Evolutionary conservation across 148 eudicot genomes (phyloP).

Genomic region (Vaccinium corymbosum): DNA sequence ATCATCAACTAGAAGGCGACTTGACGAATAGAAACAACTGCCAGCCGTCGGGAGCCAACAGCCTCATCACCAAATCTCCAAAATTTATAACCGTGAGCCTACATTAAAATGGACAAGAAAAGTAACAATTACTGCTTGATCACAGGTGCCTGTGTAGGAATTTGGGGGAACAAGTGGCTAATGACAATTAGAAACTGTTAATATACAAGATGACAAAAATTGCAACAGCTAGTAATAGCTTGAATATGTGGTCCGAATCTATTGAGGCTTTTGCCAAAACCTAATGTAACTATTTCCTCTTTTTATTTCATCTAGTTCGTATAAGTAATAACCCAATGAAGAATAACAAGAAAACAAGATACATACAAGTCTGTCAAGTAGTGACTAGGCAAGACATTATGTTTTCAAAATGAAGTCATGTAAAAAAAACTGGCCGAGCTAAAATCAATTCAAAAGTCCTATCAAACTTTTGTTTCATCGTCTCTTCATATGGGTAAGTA

Average conservation of each 20-base stretch:
- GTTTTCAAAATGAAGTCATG: neutral
- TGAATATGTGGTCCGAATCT: neutral
- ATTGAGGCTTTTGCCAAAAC: neutral
- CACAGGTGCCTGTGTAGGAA: neutral
- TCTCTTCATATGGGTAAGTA: neutral
- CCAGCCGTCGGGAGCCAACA: neutral
- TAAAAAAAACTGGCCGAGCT: neutral
- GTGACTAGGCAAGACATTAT: neutral
- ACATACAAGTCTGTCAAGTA: neutral
- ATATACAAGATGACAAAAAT: neutral
- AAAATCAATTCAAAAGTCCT: too few species aligned
- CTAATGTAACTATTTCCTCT: neutral
- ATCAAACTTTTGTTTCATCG: neutral
- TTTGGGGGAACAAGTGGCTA: neutral
- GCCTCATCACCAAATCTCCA: neutral
- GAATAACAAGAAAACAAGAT: neutral
- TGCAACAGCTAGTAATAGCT: neutral
- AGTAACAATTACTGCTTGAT: neutral
- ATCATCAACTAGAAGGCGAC: neutral
- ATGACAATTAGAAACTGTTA: neutral
- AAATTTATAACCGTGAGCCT: neutral
- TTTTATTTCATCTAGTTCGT: neutral
- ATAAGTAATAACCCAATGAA: neutral
- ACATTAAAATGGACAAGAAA: neutral
- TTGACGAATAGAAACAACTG: neutral